A percentile compares a stretch with the other conserved stretches of the same genome.
These are phyloP conservation scores for Mortierella sp. DNA, from an alignment of 371 early-diverging fungal species.

Conservation along the genomic window DNA sequence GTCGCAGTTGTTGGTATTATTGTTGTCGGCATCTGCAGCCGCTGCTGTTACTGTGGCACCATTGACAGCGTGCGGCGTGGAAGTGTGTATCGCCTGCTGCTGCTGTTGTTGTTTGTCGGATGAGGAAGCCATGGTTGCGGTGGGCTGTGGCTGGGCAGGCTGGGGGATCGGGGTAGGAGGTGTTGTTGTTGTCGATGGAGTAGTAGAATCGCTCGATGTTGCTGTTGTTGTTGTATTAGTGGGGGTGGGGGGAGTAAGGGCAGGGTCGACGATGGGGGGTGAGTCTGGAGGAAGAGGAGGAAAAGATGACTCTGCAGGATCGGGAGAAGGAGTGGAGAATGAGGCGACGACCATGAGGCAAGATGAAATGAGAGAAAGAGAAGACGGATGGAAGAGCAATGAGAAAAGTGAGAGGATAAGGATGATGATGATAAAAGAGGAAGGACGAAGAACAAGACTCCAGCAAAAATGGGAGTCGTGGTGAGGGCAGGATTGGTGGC, in stretches of 20 bases:
- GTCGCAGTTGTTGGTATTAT: background rate
- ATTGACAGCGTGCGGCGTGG: background rate
- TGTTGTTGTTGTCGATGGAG: background rate
- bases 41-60: background rate
- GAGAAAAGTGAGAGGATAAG: background rate
- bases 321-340: background rate
- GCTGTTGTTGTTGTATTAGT: background rate
- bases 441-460: background rate
- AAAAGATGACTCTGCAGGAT: slow-evolving; percentile 21
- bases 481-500: background rate
- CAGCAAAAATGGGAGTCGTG: background rate
- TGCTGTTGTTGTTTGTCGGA: background rate
- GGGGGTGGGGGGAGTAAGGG: background rate
- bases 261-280: background rate
- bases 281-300: slow-evolving; percentile 29
- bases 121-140: slow-evolving; percentile 12
- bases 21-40: background rate
- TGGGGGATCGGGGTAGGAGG: slow-evolving; percentile 11
- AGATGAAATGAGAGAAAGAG: background rate
- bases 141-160: background rate
- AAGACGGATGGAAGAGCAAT: background rate
- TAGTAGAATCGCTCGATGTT: background rate
- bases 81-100: background rate
- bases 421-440: background rate
- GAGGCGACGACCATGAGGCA: slow-evolving; percentile 13